Evolutionary conservation across 2,329 filamentous ascomycete species (phyloP).

Genomic region (Capronia americana): DNA sequence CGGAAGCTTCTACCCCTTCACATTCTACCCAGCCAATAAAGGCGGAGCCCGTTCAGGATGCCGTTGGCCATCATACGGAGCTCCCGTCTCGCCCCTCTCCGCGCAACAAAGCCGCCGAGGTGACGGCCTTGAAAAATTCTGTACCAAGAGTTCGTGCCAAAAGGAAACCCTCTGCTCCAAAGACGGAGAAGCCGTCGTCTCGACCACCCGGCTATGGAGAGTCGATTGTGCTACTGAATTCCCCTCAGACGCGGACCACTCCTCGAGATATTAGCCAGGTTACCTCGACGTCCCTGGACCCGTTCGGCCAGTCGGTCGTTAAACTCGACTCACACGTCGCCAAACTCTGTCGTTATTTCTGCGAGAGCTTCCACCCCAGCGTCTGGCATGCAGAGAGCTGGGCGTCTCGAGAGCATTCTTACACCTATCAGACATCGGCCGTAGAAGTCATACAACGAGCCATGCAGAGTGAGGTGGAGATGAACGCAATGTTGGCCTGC

Average conservation of each 20-base stretch:
- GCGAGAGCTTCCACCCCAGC: slow-evolving; percentile 35
- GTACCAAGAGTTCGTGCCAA: not conserved
- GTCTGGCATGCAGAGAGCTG: slow-evolving; percentile 37
- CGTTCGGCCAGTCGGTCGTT: slow-evolving; percentile 35
- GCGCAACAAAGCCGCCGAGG: slow-evolving; percentile 6
- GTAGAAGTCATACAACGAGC: slow-evolving; percentile 29
- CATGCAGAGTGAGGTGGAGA: slow-evolving; percentile 38
- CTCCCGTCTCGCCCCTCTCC: slow-evolving; percentile 17
- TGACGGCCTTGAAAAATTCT: slow-evolving; percentile 1
- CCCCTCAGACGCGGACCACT: slow-evolving; percentile 8
- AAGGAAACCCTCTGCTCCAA: not conserved
- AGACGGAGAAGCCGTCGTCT: not conserved
- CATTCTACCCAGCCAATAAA: not conserved
- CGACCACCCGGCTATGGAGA: slow-evolving; percentile 1
- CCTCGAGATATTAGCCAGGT: slow-evolving; percentile 35
- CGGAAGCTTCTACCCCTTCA: not conserved
- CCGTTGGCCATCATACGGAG: slow-evolving; percentile 3
- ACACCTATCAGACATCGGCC: slow-evolving; percentile 33
- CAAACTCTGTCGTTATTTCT: slow-evolving; percentile 35
- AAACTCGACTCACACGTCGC: slow-evolving; percentile 34
- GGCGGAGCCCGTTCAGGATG: slow-evolving; percentile 5
- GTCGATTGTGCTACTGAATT: slow-evolving; percentile 23
- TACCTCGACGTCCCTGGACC: slow-evolving; percentile 30
- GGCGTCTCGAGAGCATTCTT: slow-evolving; percentile 29
- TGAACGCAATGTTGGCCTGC: slow-evolving; percentile 38